phyloP scores from a whole-genome alignment of 2,329 filamentous ascomycete species.

The Talaromyces rugulosus region DNA sequence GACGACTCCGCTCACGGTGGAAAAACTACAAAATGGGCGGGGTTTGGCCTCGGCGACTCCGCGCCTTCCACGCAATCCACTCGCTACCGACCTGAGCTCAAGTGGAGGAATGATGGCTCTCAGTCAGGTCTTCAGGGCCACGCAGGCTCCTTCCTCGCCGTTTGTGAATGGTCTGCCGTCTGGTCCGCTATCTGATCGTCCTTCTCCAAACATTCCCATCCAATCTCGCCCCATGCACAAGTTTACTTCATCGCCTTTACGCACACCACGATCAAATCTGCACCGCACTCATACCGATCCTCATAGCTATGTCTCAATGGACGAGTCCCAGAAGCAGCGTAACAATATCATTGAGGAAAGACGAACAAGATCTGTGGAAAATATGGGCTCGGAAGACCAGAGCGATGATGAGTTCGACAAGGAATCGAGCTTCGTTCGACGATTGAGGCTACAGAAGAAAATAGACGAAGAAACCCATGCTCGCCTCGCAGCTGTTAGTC shows the following conservation, averaged over 20 bases:
- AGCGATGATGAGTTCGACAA: conserved; percentile 42
- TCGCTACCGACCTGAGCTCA: conserved; percentile 31
- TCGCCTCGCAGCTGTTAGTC: conserved; percentile 23
- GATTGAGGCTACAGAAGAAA: conserved; percentile 27
- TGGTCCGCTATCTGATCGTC: conserved; percentile 42
- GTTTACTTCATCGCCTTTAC: conserved; percentile 35
- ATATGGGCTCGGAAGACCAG: conserved; percentile 29
- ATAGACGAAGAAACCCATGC: conserved; percentile 30
- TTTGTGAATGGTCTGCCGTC: conserved; percentile 31
- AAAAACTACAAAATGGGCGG: conserved; percentile 29
- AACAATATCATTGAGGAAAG: conserved; percentile 29
- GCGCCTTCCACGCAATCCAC: conserved; percentile 39
- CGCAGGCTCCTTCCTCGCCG: conserved; percentile 46
- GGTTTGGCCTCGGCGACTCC: conserved; percentile 32
- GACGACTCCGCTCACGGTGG: conserved; percentile 37
- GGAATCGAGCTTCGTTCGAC: conserved; percentile 37
- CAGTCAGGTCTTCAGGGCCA: conserved; percentile 47
- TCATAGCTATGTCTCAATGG: conserved; percentile 41
- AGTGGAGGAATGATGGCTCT: conserved; percentile 40
- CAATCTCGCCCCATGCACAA: conserved; percentile 32
- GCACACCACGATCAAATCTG: conserved; percentile 27
- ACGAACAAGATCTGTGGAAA: conserved; percentile 31
- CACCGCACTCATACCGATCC: conserved; percentile 38
- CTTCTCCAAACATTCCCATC: conserved; percentile 46
- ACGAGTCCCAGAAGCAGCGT: conserved; percentile 42